Percentiles rank a stretch among this genome's conserved stretches.
Evolutionary conservation across 1,284 basidiomycete genomes (phyloP).

Genomic region (Sanghuangporus weigelae): DNA sequence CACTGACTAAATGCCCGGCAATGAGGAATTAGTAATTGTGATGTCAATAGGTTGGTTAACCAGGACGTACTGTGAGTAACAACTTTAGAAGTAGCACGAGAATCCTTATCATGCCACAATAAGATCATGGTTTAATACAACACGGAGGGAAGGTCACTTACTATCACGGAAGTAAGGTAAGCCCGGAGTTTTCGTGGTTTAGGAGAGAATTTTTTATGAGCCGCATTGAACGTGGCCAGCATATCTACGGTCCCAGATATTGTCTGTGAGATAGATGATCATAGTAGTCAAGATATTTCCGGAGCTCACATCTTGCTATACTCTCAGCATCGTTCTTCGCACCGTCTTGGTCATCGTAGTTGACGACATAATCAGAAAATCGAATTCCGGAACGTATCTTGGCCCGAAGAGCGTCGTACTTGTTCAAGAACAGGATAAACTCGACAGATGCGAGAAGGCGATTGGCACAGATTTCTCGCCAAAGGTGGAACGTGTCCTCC

Average conservation of each 20-base stretch:
- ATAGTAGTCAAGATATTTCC: neutral
- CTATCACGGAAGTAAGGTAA: slow-evolving; percentile 16
- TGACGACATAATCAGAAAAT: slow-evolving; percentile 22
- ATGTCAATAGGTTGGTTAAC: neutral
- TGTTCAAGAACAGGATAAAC: slow-evolving; percentile 24
- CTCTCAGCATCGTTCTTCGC: slow-evolving; percentile 20
- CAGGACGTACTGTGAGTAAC: slow-evolving; percentile 14
- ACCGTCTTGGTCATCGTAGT: slow-evolving; percentile 21
- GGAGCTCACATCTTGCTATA: slow-evolving; percentile 23
- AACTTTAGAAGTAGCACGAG: slow-evolving; percentile 16
- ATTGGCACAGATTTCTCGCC: slow-evolving; percentile 22
- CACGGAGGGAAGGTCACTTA: neutral
- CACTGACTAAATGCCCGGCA: slow-evolving; percentile 3
- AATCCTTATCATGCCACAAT: slow-evolving; percentile 6
- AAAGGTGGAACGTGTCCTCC: slow-evolving; percentile 25
- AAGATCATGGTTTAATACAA: neutral
- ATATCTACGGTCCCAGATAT: slow-evolving; percentile 12
- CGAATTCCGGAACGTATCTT: slow-evolving; percentile 20
- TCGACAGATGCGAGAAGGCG: slow-evolving; percentile 21
- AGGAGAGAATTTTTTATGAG: slow-evolving; percentile 20
- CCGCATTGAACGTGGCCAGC: slow-evolving; percentile 20
- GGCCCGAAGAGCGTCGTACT: slow-evolving; percentile 20
- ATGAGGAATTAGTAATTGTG: neutral
- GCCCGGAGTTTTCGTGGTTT: slow-evolving; percentile 14
- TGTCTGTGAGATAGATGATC: neutral